Base-by-base conservation (phyloP, 495 filamentous ascomycete species). In the Rostrohypoxylon terebratum region DNA sequence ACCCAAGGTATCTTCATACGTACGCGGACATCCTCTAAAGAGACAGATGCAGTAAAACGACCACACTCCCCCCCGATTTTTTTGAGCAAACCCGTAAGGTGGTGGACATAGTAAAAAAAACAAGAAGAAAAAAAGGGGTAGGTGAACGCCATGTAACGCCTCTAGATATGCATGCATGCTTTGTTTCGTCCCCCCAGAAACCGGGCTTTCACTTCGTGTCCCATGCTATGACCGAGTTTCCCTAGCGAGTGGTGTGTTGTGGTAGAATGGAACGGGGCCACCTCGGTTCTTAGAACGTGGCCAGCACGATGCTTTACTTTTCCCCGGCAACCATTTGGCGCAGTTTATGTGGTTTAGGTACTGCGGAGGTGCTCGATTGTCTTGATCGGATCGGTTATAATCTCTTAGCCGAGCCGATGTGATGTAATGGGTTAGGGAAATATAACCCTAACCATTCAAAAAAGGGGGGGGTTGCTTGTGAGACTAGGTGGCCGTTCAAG, bases 401-500 rank as follows among this genome's bases (percentile, higher is more conserved):
- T n/a, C 42, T 20, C 13, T 45, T 7, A 9, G 20, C 14, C 13
- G 13, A 42, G 6, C 28, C 34, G 8, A 38, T 1, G 11, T 10
- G 11, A 38, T 38, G 11, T 38, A 13, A 2, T 13, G 2, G 34
- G 34, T 13, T 38, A 11, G 34, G 34, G 34, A 38, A 38, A 2
- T 13, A 38, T 38, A 3, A 38, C 34, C 34, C 34, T 38, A 10
- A 10, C 0, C 11, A 13, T 38, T 13, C 7, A 38, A 38, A 38
- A 38, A 10, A 42, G 14, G 13, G 10, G 13, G 10, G 10, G 38
- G 25, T 23, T 28, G 2, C 18, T 11, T 23, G 3, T 20, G 1
- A 48, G 8, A 23, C 21, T 10, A 9, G 21, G 23, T 20, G 16
- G 4, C 3, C 20, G 63, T 18, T 82, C 71, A 84, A 68, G 82